These are phyloP conservation scores for Talaromyces rugulosus DNA, from an alignment of 2,329 filamentous ascomycete species.

Conservation along the genomic window DNA sequence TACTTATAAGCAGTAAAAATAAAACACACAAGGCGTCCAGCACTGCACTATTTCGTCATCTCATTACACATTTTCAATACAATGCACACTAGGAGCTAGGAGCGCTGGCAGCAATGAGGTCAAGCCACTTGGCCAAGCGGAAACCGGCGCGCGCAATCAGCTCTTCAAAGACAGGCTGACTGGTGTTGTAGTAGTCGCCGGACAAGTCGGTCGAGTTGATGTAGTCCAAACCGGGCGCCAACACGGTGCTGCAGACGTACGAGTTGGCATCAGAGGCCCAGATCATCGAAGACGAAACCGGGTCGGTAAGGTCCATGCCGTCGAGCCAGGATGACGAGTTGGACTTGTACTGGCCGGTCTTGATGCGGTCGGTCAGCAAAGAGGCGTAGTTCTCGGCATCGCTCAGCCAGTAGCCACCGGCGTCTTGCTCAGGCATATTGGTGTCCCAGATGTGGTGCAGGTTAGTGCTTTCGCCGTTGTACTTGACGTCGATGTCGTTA, in stretches of 20 bases:
- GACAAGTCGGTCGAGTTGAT: slow-evolving; percentile 59
- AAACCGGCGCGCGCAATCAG: slow-evolving; percentile 67
- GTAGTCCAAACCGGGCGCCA: slow-evolving; percentile 57
- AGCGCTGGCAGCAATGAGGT: background rate
- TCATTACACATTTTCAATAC: background rate
- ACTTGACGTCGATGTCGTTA: slow-evolving; percentile 64
- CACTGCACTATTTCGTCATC: background rate
- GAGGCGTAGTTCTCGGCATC: slow-evolving; percentile 19
- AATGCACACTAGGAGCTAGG: background rate
- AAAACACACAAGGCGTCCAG: background rate
- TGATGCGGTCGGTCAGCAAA: slow-evolving; percentile 19
- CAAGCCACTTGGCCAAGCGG: slow-evolving; percentile 49
- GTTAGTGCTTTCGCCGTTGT: slow-evolving; percentile 56
- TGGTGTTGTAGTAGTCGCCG: slow-evolving; percentile 60
- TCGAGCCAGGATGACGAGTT: slow-evolving; percentile 52
- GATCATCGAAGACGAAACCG: slow-evolving; percentile 10
- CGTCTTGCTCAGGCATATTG: slow-evolving; percentile 61
- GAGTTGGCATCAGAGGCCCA: slow-evolving; percentile 67
- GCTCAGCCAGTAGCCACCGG: slow-evolving; percentile 44
- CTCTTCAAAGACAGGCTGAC: slow-evolving; percentile 60
- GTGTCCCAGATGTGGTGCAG: slow-evolving; percentile 72
- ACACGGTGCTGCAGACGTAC: slow-evolving; percentile 61
- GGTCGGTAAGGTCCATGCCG: slow-evolving; percentile 11
- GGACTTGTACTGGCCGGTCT: slow-evolving; percentile 40
- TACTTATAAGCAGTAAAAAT: background rate